Evolutionary conservation across 257 asterid species (phyloP).

Genomic region (Solanum habrochaites): DNA sequence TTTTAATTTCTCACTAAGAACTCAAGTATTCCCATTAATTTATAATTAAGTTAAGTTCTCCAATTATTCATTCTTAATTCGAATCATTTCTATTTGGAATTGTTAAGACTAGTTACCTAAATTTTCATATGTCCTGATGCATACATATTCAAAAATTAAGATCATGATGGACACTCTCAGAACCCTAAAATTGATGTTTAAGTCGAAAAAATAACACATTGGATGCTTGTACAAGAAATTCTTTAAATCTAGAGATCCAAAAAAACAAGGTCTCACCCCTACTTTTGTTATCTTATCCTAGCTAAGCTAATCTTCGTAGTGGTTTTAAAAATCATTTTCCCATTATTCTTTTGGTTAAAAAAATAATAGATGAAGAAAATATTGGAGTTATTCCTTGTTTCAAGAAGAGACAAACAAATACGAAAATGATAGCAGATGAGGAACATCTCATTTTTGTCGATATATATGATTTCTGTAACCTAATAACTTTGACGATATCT

Average conservation of each 20-base stretch:
- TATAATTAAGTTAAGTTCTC: neutral
- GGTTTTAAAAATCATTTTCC: neutral
- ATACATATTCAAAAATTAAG: neutral
- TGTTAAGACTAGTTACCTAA: neutral
- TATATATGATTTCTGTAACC: neutral
- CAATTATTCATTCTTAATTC: neutral
- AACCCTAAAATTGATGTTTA: neutral
- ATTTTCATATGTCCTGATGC: too few relatives aligned
- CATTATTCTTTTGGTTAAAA: neutral
- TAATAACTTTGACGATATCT: too few relatives aligned
- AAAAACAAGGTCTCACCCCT: neutral
- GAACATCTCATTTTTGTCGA: neutral
- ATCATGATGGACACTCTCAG: neutral
- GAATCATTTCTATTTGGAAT: neutral
- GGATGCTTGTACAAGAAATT: neutral
- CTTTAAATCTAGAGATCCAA: neutral
- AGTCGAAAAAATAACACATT: neutral
- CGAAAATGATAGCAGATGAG: neutral
- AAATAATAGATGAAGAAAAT: neutral
- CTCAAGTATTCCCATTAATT: too few relatives aligned
- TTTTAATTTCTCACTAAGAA: too few relatives aligned
- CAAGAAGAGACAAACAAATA: neutral
- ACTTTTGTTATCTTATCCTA: neutral
- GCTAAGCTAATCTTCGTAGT: neutral
- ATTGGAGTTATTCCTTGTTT: neutral